These are phyloP conservation scores for Dryadomyces quercus-mongolicae DNA, from an alignment of 2,329 filamentous ascomycete species.

Conservation along the genomic window DNA sequence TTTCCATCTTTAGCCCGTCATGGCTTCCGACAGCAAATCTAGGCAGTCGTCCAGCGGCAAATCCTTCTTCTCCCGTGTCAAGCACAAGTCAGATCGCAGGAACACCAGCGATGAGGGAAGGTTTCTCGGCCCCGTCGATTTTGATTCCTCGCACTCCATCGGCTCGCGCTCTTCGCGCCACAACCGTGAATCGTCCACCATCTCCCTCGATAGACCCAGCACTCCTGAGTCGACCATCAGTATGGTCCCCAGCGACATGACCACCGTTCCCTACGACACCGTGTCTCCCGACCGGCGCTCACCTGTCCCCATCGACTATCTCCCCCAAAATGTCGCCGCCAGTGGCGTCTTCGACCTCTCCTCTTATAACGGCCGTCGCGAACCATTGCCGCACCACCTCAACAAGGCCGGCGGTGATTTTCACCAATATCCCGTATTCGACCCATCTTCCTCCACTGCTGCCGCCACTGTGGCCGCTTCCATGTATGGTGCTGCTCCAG, in stretches of 20 bases:
- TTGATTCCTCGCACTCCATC: constrained; percentile 47
- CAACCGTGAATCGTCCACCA: constrained; percentile 57
- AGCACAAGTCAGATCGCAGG: constrained; percentile 62
- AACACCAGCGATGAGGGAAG: constrained; percentile 47
- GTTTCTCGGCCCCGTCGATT: constrained; percentile 40
- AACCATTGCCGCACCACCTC: constrained; percentile 71
- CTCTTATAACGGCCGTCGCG: constrained; percentile 49
- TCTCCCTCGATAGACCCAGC: constrained; percentile 57
- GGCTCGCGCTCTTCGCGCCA: constrained; percentile 66
- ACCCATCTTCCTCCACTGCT: constrained; percentile 29
- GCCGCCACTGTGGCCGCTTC: constrained; percentile 18
- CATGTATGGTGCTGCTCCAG: constrained; percentile 22
- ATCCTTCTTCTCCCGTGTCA: constrained; percentile 78
- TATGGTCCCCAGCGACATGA: constrained; percentile 70
- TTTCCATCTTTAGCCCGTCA: constrained; percentile 17
- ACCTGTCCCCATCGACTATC: constrained; percentile 61
- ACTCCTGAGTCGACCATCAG: constrained; percentile 56
- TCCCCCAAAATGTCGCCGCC: constrained; percentile 36
- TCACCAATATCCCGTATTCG: constrained; percentile 76
- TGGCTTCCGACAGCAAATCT: constrained; percentile 63
- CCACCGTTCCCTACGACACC: constrained; percentile 76
- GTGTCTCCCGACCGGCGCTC: constrained; percentile 52
- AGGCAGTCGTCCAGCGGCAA: constrained; percentile 61
- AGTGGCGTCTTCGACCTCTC: constrained; percentile 15
- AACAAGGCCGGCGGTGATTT: constrained; percentile 69